Evolutionary conservation across 2,329 filamentous ascomycete genomes (phyloP), one percentile per base, ranked within the genome.

Genomic region (Ophiocordyceps robertsii): DNA sequence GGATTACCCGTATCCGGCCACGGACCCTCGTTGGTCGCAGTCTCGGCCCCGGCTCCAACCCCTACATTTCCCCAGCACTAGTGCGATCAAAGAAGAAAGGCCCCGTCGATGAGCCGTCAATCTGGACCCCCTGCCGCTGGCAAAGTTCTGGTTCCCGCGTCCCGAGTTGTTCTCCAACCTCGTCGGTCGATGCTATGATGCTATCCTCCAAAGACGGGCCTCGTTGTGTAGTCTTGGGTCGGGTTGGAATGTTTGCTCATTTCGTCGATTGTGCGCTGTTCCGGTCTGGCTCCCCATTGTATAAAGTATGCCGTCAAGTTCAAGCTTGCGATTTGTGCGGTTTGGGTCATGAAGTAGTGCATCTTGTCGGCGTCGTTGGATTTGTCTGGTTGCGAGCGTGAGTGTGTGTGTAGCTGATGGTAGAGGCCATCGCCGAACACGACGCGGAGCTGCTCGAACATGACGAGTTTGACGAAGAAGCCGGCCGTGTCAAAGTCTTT

Each of bases 361-460:
- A 3, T 36, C 14, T 16, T n/a, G 16, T 36, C n/a, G 9, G 33
- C 33, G 10, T 36, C 33, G 33, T 14, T 17, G 12, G 7, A 3
- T 6, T 16, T 5, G 9, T 10, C 5, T 10, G 13, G 14, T 10
- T 2, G 6, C 17, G n/a, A 12, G 4, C 33, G 33, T 2, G 33
- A 36, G 24, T n/a, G 7, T 2, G 5, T 29, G 35, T 43, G 44
- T 29, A 45, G 40, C 11, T n/a, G 6, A 3, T 36, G 38, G 17
- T 45, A 45, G 29, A 45, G 41, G 6, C 5, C 29, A 13, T 43
- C 41, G 32, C 41, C 41, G 30, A 45, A 45, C 2, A 13, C 29
- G 16, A 45, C 36, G 6, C 44, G 33, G 19, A 45, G 38, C 37
- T 45, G 44, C 21, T 45, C 44, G 24, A 40, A 41, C 40, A 45